phyloP scores from a whole-genome alignment of 805 yeast species.

The Dipodascus albidus region DNA sequence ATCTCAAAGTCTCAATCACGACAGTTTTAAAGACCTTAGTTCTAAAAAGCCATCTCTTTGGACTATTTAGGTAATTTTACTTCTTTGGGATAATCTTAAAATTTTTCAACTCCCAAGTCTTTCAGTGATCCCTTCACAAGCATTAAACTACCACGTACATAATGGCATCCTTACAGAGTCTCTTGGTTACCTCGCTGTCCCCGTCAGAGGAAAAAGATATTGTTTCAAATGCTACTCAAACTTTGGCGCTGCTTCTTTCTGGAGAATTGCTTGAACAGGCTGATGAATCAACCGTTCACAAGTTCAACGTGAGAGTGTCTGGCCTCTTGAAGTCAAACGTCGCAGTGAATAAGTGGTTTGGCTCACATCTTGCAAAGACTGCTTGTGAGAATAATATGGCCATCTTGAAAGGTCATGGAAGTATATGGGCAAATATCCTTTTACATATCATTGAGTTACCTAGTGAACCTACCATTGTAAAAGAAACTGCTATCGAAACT shows the following conservation, averaged over 20 bases:
- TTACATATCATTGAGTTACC: conserved; percentile 29
- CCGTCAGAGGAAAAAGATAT: conserved; percentile 5
- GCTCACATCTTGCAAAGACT: conserved; percentile 22
- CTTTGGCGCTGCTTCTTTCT: neutral
- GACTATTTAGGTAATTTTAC: neutral
- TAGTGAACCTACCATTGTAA: conserved; percentile 20
- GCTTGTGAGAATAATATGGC: conserved; percentile 19
- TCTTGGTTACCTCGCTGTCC: conserved; percentile 9
- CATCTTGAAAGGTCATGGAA: conserved; percentile 28
- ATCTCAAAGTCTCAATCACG: no score
- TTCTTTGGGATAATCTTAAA: neutral
- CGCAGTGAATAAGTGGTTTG: conserved; percentile 27
- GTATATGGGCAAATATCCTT: conserved; percentile 27
- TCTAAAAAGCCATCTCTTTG: neutral
- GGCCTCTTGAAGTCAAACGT: conserved; percentile 28
- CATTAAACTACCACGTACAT: neutral
- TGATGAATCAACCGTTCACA: conserved; percentile 16
- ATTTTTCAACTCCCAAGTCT: neutral
- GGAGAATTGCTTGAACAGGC: conserved; percentile 10
- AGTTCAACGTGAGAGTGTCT: conserved; percentile 22
- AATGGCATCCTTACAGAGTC: conserved; percentile 7
- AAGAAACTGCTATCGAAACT: conserved; percentile 21
- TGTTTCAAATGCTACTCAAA: conserved; percentile 1
- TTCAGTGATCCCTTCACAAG: no score
- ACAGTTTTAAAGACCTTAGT: no score